These are phyloP conservation scores for Trichopus zeylanicus DNA, from an alignment of 116 monocot species.

Conservation along the genomic window DNA sequence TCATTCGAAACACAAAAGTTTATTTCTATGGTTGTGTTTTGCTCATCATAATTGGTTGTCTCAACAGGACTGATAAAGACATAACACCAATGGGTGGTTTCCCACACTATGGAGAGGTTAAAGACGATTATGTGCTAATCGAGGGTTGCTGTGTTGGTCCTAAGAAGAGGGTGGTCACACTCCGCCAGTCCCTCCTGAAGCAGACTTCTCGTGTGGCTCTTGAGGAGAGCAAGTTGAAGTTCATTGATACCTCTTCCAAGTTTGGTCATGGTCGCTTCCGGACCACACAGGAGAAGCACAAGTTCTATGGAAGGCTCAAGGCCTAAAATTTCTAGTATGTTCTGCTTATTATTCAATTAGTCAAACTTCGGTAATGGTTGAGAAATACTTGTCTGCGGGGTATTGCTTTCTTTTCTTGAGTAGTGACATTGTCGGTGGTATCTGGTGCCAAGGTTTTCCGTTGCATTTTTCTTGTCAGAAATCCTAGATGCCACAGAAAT, in stretches of 20 bases:
- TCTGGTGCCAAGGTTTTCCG: too few relatives aligned
- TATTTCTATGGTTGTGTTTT: too few relatives aligned
- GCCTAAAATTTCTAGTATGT: not conserved
- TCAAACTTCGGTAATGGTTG: not conserved
- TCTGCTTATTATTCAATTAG: not conserved
- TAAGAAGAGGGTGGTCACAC: slow-evolving; percentile 25
- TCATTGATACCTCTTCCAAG: slow-evolving; percentile 28
- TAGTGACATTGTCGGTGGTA: too few relatives aligned
- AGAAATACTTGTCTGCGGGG: not conserved
- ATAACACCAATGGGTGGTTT: slow-evolving; percentile 29
- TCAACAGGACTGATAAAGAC: slow-evolving; percentile 26
- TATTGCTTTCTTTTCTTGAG: too few relatives aligned
- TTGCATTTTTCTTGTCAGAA: too few relatives aligned
- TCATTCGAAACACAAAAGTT: too few relatives aligned
- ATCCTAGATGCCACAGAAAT: too few relatives aligned
- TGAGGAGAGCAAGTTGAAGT: slow-evolving; percentile 15
- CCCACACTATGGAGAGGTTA: slow-evolving; percentile 22
- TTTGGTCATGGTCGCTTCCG: slow-evolving; percentile 29
- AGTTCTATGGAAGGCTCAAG: slow-evolving; percentile 17
- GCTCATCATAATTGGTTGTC: not conserved
- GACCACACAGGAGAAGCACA: slow-evolving; percentile 29
- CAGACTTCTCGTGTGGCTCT: slow-evolving; percentile 17
- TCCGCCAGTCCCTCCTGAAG: slow-evolving; percentile 25
- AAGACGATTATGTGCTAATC: slow-evolving; percentile 20
- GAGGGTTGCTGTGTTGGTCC: slow-evolving; percentile 13